Conservation (phyloP, 179 eudicot genomes). For the Beta macrorhiza region DNA sequence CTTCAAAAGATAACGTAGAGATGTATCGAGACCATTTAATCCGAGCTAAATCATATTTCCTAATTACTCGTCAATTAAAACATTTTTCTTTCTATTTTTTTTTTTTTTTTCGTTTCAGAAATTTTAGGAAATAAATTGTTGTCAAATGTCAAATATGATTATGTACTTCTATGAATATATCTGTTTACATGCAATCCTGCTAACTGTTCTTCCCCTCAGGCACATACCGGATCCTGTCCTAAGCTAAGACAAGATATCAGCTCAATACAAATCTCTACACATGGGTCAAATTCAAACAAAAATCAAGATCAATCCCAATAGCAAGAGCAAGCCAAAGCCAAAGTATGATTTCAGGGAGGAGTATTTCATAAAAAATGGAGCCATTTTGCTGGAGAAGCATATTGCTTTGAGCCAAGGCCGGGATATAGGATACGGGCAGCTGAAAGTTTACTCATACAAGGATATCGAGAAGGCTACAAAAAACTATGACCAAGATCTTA, state of each 20-base stretch:
- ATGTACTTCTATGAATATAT: no score
- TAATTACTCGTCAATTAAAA: no score
- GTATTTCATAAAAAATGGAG: slow-evolving; percentile 27
- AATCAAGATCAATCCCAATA: background rate
- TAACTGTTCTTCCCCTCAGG: no score
- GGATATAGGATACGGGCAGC: slow-evolving; percentile 6
- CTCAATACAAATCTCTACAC: background rate
- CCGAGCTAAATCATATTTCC: no score
- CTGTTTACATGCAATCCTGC: no score
- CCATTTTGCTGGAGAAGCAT: slow-evolving; percentile 22
- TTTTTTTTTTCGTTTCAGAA: no score
- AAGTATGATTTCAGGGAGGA: slow-evolving; percentile 8
- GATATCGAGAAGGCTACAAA: slow-evolving; percentile 9
- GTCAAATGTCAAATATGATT: no score
- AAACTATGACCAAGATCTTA: slow-evolving; percentile 11
- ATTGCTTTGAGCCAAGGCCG: slow-evolving; percentile 24
- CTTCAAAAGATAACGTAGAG: no score
- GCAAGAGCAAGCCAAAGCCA: background rate
- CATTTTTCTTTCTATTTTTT: no score
- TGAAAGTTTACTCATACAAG: background rate
- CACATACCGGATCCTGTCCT: background rate
- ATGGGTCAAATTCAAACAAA: slow-evolving; percentile 17
- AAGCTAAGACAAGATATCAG: background rate
- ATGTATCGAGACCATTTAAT: no score
- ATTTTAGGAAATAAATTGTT: no score